A percentile compares a stretch with the other conserved stretches of the same genome.
Evolutionary conservation across 495 filamentous ascomycete genomes (phyloP).

Genomic region (Glarea lozoyensis): DNA sequence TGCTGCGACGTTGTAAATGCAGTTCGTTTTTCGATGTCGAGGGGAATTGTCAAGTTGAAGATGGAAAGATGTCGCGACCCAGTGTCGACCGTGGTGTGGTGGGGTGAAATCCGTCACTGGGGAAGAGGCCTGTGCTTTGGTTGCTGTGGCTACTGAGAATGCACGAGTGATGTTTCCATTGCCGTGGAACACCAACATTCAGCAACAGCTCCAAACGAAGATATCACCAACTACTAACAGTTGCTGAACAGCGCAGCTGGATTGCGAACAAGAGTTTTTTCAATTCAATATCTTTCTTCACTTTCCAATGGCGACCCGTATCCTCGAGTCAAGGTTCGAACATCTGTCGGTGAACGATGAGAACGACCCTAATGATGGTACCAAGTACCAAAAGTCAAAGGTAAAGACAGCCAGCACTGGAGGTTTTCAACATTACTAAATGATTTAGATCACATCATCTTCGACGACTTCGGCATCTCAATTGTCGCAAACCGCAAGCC

Average conservation of each 20-base stretch:
- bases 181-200: too few relatives aligned
- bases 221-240: too few relatives aligned
- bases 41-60: too few relatives aligned
- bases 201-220: too few relatives aligned
- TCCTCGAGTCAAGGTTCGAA: conserved; percentile 72
- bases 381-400: conserved; percentile 59
- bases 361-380: conserved; percentile 48
- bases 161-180: too few relatives aligned
- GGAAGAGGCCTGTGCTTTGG: too few relatives aligned
- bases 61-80: too few relatives aligned
- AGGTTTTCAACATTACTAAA: conserved; percentile 17
- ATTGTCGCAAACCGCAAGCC: conserved; percentile 48
- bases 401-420: conserved; percentile 29
- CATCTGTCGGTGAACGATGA: conserved; percentile 75
- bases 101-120: too few relatives aligned
- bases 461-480: conserved; percentile 43
- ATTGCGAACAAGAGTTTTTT: background rate
- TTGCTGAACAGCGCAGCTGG: conserved; percentile 1
- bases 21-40: too few relatives aligned
- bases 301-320: conserved; percentile 36
- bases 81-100: too few relatives aligned
- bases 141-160: too few relatives aligned
- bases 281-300: background rate
- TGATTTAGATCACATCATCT: conserved; percentile 36
- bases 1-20: too few relatives aligned